Percentiles rank a stretch among this genome's conserved stretches.
Evolutionary conservation across 2,329 filamentous ascomycete species (phyloP).

Genomic region (Chaetomiaceae sp.): DNA sequence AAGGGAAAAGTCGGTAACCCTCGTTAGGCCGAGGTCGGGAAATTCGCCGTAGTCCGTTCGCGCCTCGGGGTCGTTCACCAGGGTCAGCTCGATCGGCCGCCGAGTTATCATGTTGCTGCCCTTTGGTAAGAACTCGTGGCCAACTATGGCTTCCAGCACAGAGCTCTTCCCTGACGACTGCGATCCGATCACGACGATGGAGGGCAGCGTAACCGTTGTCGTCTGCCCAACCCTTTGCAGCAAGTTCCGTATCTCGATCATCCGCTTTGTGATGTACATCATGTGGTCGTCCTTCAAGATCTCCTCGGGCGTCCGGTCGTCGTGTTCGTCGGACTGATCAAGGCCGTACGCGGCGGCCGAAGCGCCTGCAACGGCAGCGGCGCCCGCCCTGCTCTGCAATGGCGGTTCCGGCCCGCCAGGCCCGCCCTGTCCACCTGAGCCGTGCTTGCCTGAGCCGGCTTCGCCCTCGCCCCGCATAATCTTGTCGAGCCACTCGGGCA

Average conservation of each 20-base stretch:
- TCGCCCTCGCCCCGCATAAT: conserved; percentile 59
- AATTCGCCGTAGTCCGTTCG: conserved; percentile 93
- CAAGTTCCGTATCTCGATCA: conserved; percentile 96
- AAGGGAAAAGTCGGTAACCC: conserved; percentile 83
- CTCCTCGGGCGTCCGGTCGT: conserved; percentile 55
- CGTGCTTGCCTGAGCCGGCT: conserved; percentile 44
- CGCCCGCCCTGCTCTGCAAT: conserved; percentile 51
- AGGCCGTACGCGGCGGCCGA: conserved; percentile 75
- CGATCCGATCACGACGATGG: conserved; percentile 98
- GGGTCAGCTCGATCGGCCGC: conserved; percentile 87
- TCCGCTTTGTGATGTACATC: conserved; percentile 98
- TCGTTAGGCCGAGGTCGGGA: conserved; percentile 80
- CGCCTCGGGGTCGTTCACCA: conserved; percentile 88
- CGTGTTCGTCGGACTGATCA: conserved; percentile 55
- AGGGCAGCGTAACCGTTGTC: conserved; percentile 78
- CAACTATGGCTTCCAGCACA: conserved; percentile 92
- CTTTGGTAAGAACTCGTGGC: conserved; percentile 95
- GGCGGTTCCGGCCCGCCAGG: conserved; percentile 47
- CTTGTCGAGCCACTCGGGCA: conserved; percentile 72
- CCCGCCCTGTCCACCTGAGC: conserved; percentile 43
- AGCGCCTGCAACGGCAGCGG: conserved; percentile 61
- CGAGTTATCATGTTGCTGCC: conserved; percentile 98
- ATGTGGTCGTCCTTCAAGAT: conserved; percentile 89
- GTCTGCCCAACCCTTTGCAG: conserved; percentile 90
- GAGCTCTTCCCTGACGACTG: conserved; percentile 98